phyloP scores from a whole-genome alignment of 129 eudicot genomes.

The Cynara cardunculus region DNA sequence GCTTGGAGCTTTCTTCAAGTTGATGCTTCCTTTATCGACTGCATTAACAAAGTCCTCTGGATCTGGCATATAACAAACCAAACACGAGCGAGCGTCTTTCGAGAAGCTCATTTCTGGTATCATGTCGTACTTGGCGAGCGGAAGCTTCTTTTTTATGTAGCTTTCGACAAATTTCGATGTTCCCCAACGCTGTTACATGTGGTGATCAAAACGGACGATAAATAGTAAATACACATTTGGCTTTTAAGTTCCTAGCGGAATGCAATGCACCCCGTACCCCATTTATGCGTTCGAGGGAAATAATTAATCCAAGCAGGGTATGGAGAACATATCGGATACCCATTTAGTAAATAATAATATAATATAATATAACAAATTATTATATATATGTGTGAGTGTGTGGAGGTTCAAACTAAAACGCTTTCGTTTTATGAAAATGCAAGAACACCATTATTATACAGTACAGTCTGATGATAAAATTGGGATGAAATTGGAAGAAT shows the following conservation, averaged over 20 bases:
- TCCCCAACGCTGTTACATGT: slow-evolving; percentile 49
- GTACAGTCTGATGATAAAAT: no score
- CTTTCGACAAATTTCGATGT: slow-evolving; percentile 48
- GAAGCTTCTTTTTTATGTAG: slow-evolving; percentile 30
- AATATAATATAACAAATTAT: no score
- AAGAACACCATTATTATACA: no score
- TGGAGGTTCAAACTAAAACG: no score
- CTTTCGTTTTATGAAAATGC: no score
- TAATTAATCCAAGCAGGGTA: background rate
- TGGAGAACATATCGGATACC: background rate
- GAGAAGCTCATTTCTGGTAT: slow-evolving; percentile 44
- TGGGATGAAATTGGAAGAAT: no score
- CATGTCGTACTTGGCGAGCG: slow-evolving; percentile 43
- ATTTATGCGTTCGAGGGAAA: no score
- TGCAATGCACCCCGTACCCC: no score
- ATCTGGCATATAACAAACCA: slow-evolving; percentile 20
- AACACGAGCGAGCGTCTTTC: slow-evolving; percentile 32
- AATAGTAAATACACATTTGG: background rate
- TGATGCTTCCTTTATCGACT: slow-evolving; percentile 54
- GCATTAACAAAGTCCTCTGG: slow-evolving; percentile 36
- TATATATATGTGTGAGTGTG: no score
- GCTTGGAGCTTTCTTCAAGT: slow-evolving; percentile 29
- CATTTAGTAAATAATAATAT: background rate
- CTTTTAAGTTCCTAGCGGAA: background rate
- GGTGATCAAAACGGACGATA: background rate